These are phyloP conservation scores for Rhodotorula babjevae DNA, from an alignment of 768 basidiomycete species.

Conservation along the genomic window DNA sequence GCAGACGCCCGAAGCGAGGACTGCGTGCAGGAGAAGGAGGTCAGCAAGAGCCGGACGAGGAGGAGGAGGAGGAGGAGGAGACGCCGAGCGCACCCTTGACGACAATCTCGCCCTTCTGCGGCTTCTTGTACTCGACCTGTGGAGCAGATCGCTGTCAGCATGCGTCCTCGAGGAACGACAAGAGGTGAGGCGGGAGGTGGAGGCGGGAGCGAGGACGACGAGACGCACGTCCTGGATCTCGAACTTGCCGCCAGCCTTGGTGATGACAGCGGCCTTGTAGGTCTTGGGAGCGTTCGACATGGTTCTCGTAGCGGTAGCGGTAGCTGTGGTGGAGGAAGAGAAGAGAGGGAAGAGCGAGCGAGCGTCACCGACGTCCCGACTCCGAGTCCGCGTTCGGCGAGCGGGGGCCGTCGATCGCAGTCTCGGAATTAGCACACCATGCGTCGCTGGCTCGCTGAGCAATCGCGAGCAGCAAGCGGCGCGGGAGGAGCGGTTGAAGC, in stretches of 20 bases:
- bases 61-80: too few species aligned
- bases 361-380: background rate
- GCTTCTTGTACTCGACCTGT: conserved; percentile 15
- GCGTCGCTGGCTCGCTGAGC: too few species aligned
- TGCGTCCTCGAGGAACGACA: too few species aligned
- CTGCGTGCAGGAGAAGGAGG: conserved; percentile 1
- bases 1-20: conserved; percentile 32
- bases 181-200: too few species aligned
- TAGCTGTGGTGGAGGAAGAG: background rate
- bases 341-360: conserved; percentile 25
- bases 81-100: conserved; percentile 17
- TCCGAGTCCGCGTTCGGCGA: too few species aligned
- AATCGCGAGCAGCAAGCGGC: too few species aligned
- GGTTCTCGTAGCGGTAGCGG: background rate
- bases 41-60: too few species aligned
- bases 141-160: too few species aligned
- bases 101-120: conserved; percentile 24
- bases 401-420: too few species aligned
- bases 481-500: too few species aligned
- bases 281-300: background rate
- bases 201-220: background rate
- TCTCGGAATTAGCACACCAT: too few species aligned
- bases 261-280: background rate
- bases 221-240: background rate
- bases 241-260: background rate